Base-by-base conservation (phyloP, 2,329 filamentous ascomycete species). In the Talaromyces sp. region DNA sequence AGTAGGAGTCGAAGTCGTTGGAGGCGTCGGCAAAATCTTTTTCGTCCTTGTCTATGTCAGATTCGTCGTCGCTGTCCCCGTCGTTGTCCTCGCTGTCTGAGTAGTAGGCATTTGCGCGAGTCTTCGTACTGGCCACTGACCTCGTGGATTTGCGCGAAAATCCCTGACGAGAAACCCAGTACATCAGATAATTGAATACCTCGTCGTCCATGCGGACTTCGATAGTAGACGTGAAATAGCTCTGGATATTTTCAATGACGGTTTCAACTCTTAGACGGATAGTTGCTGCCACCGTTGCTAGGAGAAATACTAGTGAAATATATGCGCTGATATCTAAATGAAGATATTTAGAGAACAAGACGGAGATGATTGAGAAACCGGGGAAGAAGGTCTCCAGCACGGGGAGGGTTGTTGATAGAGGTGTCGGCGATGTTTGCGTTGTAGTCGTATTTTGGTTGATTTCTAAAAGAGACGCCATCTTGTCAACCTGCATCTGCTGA, bases 181-280 rank as follows among this genome's bases (percentile, higher is more conserved):
- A 79, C 84, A 89, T 88, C 40, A 89, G 66, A 65, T 88, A 87
- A 66, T 86, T 86, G 75, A 88, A 89, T 58, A 88, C 83, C 68
- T 89, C 87, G 64, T 90, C 87, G 58, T 89, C 85, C 28, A 83
- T 80, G 45, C 84, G 80, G 39, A 90, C 82, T 63, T 86, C 83
- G 17, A 86, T 85, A 1, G 81, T 83, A 2, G 83, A 87, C 77
- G 88, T 84, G 64, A 87, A 80, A 64, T 87, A 75, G 5, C 73
- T 65, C 41, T 81, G 76, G 31, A 85, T 62, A 39, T 80, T 69
- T 1, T 70, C 67, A 74, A 77, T 80, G 11, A 82, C 58, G 63
- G 78, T 80, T 2, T 75, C 69, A 55, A 78, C 51, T 45, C 81
- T 67, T 63, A 86, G 86, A 61, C 77, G 77, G 74, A 81, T 81